These are phyloP conservation scores for Trichophyton schoenleinii DNA, from an alignment of 2,329 filamentous ascomycete species.

Conservation along the genomic window DNA sequence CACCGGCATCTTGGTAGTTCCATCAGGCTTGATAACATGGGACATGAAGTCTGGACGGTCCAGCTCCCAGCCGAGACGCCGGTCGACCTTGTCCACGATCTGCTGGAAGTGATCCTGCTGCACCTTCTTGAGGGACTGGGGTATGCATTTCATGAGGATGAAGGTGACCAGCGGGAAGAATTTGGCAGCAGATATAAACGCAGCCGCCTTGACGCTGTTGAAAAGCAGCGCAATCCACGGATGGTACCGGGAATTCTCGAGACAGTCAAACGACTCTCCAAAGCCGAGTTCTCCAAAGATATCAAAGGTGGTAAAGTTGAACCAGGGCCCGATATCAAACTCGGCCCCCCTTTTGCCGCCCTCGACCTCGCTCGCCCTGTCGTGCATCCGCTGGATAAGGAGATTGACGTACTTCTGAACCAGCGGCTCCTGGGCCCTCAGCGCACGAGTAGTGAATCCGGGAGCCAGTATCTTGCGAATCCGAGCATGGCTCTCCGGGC, in stretches of 20 bases:
- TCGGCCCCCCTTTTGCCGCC: not conserved
- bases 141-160: constrained; percentile 11
- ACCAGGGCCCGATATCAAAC: constrained; percentile 21
- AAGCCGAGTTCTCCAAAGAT: constrained; percentile 23
- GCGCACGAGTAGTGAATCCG: constrained; percentile 31
- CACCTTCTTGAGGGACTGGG: constrained; percentile 1
- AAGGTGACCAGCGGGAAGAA: constrained; percentile 11
- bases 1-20: constrained; percentile 3
- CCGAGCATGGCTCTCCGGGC: constrained; percentile 2
- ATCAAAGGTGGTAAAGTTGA: constrained; percentile 25
- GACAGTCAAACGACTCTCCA: constrained; percentile 22
- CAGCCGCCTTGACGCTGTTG: constrained; percentile 9
- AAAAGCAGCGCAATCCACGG: constrained; percentile 19
- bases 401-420: constrained; percentile 23
- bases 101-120: constrained; percentile 8
- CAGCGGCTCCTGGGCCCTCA: constrained; percentile 26
- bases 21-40: not conserved
- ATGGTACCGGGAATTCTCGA: constrained; percentile 18
- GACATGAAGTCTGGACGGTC: constrained; percentile 5
- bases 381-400: constrained; percentile 19
- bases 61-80: constrained; percentile 2
- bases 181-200: constrained; percentile 1
- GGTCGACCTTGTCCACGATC: constrained; percentile 6
- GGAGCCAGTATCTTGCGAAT: constrained; percentile 22
- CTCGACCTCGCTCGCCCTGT: constrained; percentile 3